Evolutionary conservation across 192 early-diverging fungal genomes (phyloP), one percentile per base, ranked within the genome.

Genomic region (Cetraspora pellucida): DNA sequence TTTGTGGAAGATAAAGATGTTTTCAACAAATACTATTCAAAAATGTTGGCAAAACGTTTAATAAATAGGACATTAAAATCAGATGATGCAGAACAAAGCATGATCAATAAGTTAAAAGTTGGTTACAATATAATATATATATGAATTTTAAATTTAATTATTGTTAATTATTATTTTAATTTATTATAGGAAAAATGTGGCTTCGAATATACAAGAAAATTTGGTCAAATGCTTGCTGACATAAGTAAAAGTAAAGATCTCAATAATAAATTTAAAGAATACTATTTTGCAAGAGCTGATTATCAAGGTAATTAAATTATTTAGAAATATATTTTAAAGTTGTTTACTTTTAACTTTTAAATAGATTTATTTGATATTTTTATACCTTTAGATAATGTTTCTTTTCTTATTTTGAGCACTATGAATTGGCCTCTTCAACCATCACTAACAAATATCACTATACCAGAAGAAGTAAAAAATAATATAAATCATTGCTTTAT

Each of bases 1-100:
- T 99, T 94, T 80, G 89, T 99, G 49, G 95, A 96, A 74, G 95
- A 97, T 86, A 94, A 95, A 81, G 97, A 99, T 81, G 94, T 99
- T 37, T 99, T 97, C 86, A 96, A 97, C 81, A 95, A 96, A 84
- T 96, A 96, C 64, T 99, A 99, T 84, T 90, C 91, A 46, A 95
- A 93, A 81, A 91, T 93, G 86, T 83, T 99, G 78, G 94, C 96
- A 27, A 94, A 95, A 65, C 96, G 97, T 50, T 88, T 99, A 19
- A 93, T 99, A 19, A 90, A 95, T 85, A 87, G 87, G 58, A 88
- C 91, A 14, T 98, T 95, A 21, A 92, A 91, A 43, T 95, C 93
- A 31, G 92, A 95, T 54, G 96, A 99, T 77, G 89, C 91, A 67
- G 97, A 99, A 81, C 91, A 91, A 50, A 91, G 89, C 60, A 97